Percentiles rank a stretch among this genome's conserved stretches.
Conservation (phyloP, 1,139 yeast species). For the Keqinozyma sinolaborantium region DNA sequence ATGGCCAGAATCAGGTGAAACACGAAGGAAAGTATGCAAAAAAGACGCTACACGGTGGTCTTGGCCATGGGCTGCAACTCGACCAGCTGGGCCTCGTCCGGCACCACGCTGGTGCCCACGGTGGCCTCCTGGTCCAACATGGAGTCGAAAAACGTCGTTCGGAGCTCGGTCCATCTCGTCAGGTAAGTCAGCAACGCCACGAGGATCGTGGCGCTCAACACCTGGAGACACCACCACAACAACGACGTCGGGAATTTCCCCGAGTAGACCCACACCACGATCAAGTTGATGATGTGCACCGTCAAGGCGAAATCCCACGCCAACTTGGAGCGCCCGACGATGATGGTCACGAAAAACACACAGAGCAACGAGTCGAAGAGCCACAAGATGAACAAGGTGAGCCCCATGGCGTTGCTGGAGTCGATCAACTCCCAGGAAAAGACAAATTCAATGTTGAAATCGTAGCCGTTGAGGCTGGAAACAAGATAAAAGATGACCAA, state of each 20-base stretch:
- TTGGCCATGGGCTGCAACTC: conserved; percentile 8
- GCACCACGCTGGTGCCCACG: conserved; percentile 1
- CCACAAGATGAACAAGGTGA: conserved; percentile 74
- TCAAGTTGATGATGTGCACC: conserved; percentile 72
- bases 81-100: conserved; percentile 4
- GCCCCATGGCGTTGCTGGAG: conserved; percentile 75
- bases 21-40: no score
- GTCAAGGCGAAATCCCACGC: conserved; percentile 97
- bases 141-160: conserved; percentile 86
- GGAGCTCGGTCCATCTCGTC: conserved; percentile 81
- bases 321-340: conserved; percentile 87
- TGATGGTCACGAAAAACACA: conserved; percentile 77
- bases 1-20: no score
- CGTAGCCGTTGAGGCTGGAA: conserved; percentile 59
- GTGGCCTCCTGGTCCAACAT: conserved; percentile 51
- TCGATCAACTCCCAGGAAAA: conserved; percentile 79
- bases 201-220: conserved; percentile 62
- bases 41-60: no score
- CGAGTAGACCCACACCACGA: conserved; percentile 65
- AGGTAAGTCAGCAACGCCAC: conserved; percentile 82
- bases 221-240: conserved; percentile 85
- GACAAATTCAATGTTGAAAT: conserved; percentile 64
- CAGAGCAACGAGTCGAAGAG: conserved; percentile 71
- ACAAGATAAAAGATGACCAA: conserved; percentile 51
- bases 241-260: conserved; percentile 65